phyloP scores from a whole-genome alignment of 179 eudicot genomes.

The Vitellaria paradoxa region DNA sequence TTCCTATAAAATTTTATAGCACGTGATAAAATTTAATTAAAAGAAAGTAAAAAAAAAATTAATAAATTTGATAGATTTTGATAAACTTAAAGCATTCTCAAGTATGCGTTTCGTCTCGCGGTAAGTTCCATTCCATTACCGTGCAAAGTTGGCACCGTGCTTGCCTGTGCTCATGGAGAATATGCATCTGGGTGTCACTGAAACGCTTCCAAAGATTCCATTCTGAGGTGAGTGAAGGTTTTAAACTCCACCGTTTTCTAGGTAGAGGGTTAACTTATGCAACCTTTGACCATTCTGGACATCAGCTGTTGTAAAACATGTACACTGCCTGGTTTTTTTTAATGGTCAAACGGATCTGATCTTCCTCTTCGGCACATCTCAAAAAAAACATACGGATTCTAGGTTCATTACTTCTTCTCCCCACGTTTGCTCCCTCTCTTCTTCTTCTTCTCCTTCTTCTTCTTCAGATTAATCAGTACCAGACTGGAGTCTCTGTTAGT shows the following conservation, averaged over 20 bases:
- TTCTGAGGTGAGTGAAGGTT: conserved; percentile 9
- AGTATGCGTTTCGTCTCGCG: too few species aligned
- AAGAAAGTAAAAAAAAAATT: too few species aligned
- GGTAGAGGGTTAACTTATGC: conserved; percentile 5
- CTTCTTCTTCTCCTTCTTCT: neutral
- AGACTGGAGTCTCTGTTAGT: neutral
- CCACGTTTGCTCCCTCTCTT: conserved; percentile 9
- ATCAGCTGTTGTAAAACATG: too few species aligned
- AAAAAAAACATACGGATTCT: conserved; percentile 16
- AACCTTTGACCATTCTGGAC: neutral
- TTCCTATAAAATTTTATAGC: too few species aligned
- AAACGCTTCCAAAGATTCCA: conserved; percentile 28
- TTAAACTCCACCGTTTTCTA: conserved; percentile 15
- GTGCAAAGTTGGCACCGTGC: too few species aligned
- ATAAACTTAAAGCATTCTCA: too few species aligned
- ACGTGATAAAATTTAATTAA: too few species aligned
- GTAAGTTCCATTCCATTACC: too few species aligned
- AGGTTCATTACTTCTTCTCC: conserved; percentile 18
- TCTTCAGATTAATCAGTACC: neutral
- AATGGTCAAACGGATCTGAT: conserved; percentile 2
- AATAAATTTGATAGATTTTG: too few species aligned
- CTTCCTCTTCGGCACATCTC: conserved; percentile 18
- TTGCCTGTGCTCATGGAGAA: too few species aligned
- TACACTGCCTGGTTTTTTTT: neutral
- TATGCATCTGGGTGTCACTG: conserved; percentile 15